phyloP scores from a whole-genome alignment of 2,329 filamentous ascomycete genomes.

The Dactylellina parvicollis region DNA sequence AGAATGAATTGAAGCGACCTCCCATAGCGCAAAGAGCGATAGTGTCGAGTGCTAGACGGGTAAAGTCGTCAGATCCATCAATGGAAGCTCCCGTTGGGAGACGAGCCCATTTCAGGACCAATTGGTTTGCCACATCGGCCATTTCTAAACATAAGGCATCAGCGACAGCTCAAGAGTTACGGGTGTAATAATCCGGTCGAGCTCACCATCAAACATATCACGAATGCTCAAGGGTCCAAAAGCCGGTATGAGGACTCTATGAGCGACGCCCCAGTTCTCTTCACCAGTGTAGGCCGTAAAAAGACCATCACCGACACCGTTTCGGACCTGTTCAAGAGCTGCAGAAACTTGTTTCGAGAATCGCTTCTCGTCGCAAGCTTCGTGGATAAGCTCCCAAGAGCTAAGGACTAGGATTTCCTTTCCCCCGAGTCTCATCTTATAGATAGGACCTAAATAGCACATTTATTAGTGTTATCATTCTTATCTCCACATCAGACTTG shows the following conservation, averaged over 20 bases:
- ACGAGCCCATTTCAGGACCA: conserved; percentile 75
- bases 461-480: conserved; percentile 48
- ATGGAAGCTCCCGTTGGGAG: conserved; percentile 69
- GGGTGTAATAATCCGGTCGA: conserved; percentile 12
- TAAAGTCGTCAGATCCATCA: conserved; percentile 73
- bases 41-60: conserved; percentile 77
- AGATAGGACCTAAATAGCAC: conserved; percentile 68
- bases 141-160: conserved; percentile 67
- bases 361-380: conserved; percentile 73
- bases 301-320: conserved; percentile 72
- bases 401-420: conserved; percentile 66
- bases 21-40: conserved; percentile 67
- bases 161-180: too few species aligned
- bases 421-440: conserved; percentile 67
- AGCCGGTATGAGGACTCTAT: conserved; percentile 73
- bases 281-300: conserved; percentile 69
- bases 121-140: conserved; percentile 73
- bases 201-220: conserved; percentile 70
- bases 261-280: conserved; percentile 73
- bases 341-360: conserved; percentile 70
- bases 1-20: conserved; percentile 77
- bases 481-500: too few species aligned
- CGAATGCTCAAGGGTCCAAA: conserved; percentile 76
- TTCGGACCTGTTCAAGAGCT: conserved; percentile 68
- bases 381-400: conserved; percentile 69